Percentiles rank a stretch among this genome's conserved stretches.
phyloP scores from a whole-genome alignment of 2,329 filamentous ascomycete species.

The Ramichloridium luteum region DNA sequence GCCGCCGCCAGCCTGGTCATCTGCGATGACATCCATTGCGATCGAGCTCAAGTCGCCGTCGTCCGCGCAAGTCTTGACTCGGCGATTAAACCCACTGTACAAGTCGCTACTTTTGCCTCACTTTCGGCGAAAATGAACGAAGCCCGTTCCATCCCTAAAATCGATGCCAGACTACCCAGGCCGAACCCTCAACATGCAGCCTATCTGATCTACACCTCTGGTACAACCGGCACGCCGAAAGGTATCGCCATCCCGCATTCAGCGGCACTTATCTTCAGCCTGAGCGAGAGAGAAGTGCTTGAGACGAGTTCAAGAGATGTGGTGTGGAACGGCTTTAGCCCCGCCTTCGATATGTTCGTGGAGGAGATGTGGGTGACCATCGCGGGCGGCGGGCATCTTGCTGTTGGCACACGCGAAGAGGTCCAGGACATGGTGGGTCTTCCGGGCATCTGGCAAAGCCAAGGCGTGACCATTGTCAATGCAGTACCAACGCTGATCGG shows the following conservation, averaged over 20 bases:
- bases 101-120: slow-evolving; percentile 7
- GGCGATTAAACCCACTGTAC: slow-evolving; percentile 3
- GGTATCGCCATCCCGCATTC: slow-evolving; percentile 16
- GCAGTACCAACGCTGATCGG: slow-evolving; percentile 15
- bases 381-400: slow-evolving; percentile 14
- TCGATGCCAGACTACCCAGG: neutral
- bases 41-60: slow-evolving; percentile 10
- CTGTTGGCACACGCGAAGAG: slow-evolving; percentile 13
- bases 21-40: slow-evolving; percentile 10
- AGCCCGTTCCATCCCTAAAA: neutral
- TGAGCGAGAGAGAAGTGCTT: slow-evolving; percentile 14
- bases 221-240: slow-evolving; percentile 19
- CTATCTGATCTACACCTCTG: slow-evolving; percentile 21
- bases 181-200: slow-evolving; percentile 12
- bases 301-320: slow-evolving; percentile 9
- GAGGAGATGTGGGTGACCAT: slow-evolving; percentile 18
- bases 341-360: slow-evolving; percentile 18
- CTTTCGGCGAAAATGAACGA: slow-evolving; percentile 2
- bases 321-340: slow-evolving; percentile 15
- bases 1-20: slow-evolving; percentile 11
- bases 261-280: slow-evolving; percentile 11
- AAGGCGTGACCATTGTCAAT: slow-evolving; percentile 12
- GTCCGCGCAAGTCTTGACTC: slow-evolving; percentile 4
- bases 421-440: slow-evolving; percentile 11
- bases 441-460: slow-evolving; percentile 10